Base-by-base conservation (phyloP, 1,139 yeast genomes). In the Kodamaea arcana region DNA sequence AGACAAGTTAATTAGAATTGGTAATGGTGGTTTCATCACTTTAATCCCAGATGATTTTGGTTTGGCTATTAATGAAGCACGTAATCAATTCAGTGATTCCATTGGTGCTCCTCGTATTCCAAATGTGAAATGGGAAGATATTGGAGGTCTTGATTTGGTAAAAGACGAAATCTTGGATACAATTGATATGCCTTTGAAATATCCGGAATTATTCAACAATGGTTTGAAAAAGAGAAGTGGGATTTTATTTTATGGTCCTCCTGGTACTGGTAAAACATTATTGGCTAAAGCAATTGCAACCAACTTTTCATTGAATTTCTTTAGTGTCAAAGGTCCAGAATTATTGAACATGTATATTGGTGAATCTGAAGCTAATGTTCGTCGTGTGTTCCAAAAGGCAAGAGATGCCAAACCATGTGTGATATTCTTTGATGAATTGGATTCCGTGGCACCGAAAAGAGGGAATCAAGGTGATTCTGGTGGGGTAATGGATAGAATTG, bases 401-500 rank as follows among this genome's bases (percentile, higher is more conserved):
- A 69, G 97, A 41, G 97, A 92, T 59, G 96, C 97, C 11, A 84
- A 83, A 52, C 98, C 98, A 1, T 92, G 98, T 69, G 96, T 92
- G 24, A 90, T 92, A 24, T 92, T 92, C 58, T 92, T 92, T 52
- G 98, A 92, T 63, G 98, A 92, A 60, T 74, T 92, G 60, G 98
- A 92, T 62, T 88, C 97, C 2, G 96, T 90, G 2, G 98, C 98
- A 0, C 97, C 97, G 1, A 90, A 92, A 57, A 79, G 97, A 65
- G 97, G 97, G 28, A 90, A 92, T 55, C 97, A 90, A 54, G 97
- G 97, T 23, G 97, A 92, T 58, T 87, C 97, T 2, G 97, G 97
- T 16, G 97, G 97, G 44, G 97, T 90, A 4, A 90, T 90, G 97
- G 97, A 92, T 56, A 75, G 98, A 59, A 92, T 92, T 47, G 98